Evolutionary conservation across 106 monocot genomes (phyloP).

Genomic region (Amphibolis antarctica): DNA sequence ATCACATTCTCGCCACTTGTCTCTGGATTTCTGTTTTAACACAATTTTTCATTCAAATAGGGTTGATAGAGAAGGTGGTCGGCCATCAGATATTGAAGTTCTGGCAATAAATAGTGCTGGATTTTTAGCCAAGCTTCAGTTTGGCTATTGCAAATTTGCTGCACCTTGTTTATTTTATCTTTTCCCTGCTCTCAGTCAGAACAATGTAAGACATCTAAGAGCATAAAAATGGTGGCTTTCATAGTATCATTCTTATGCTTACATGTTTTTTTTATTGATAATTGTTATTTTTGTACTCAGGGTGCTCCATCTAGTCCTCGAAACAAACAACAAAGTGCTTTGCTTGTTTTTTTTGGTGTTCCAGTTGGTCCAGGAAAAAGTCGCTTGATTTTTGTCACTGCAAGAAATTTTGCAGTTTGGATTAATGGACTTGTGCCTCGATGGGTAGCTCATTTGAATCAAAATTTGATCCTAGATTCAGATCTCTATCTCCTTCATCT

Average conservation of each 20-base stretch:
- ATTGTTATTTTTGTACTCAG: conserved; percentile 19
- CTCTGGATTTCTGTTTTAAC: too few relatives aligned
- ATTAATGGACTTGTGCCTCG: conserved; percentile 50
- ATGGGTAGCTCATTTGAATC: conserved; percentile 60
- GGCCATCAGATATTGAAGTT: conserved; percentile 39
- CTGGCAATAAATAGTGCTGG: conserved; percentile 32
- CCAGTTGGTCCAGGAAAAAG: conserved; percentile 85
- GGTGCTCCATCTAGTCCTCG: conserved; percentile 7
- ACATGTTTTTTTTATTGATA: neutral
- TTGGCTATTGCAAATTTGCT: conserved; percentile 37
- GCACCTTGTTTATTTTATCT: conserved; percentile 57
- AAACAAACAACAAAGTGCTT: conserved; percentile 17
- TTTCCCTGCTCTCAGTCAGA: conserved; percentile 4
- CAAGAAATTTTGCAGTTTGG: conserved; percentile 66
- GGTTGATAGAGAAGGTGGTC: too few relatives aligned
- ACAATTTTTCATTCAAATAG: too few relatives aligned
- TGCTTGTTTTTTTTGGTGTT: conserved; percentile 60
- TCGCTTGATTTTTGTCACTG: conserved; percentile 57
- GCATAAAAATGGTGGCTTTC: conserved; percentile 9
- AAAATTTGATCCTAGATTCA: conserved; percentile 86
- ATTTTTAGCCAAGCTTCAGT: conserved; percentile 28
- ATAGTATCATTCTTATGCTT: neutral
- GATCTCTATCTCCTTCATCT: conserved; percentile 79
- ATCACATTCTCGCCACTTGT: too few relatives aligned
- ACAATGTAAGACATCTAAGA: conserved; percentile 12